A percentile compares a stretch with the other conserved stretches of the same genome.
Conservation (phyloP, 2,329 filamentous ascomycete genomes). For the Exophiala bonariae region DNA sequence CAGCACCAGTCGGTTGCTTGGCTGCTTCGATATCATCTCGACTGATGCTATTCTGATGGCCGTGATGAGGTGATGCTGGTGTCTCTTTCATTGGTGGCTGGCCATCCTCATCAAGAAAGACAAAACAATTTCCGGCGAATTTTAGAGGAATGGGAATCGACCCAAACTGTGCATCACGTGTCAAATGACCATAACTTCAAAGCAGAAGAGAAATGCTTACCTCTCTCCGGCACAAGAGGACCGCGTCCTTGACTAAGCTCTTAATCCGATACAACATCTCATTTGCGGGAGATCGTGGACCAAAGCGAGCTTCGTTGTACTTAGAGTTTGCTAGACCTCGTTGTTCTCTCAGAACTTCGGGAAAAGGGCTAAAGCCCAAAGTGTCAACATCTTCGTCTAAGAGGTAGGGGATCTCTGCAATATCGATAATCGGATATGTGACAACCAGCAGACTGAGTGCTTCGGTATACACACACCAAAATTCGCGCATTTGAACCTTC, state of each 20-base stretch:
- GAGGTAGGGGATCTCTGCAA: slow-evolving; percentile 61
- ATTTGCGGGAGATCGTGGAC: slow-evolving; percentile 45
- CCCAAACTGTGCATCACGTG: slow-evolving; percentile 9
- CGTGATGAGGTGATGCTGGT: neutral
- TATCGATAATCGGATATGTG: slow-evolving; percentile 57
- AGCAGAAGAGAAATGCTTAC: slow-evolving; percentile 28
- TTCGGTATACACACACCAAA: slow-evolving; percentile 67
- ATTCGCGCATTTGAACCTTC: slow-evolving; percentile 58
- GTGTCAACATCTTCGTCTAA: slow-evolving; percentile 69
- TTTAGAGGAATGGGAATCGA: slow-evolving; percentile 13
- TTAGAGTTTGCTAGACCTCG: slow-evolving; percentile 52
- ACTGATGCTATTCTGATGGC: slow-evolving; percentile 35
- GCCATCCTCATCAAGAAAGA: slow-evolving; percentile 8
- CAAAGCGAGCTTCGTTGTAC: slow-evolving; percentile 11
- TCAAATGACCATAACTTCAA: slow-evolving; percentile 10
- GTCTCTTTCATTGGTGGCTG: neutral
- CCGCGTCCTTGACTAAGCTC: slow-evolving; percentile 62
- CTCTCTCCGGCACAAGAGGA: slow-evolving; percentile 56
- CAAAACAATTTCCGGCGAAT: slow-evolving; percentile 17
- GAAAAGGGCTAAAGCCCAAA: slow-evolving; percentile 64
- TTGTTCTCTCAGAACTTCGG: slow-evolving; percentile 41
- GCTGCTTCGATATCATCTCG: slow-evolving; percentile 38
- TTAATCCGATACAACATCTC: slow-evolving; percentile 68
- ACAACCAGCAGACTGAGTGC: slow-evolving; percentile 60
- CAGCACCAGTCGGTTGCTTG: slow-evolving; percentile 10